Evolutionary conservation across 306 rosid genomes (phyloP), one percentile per base, ranked within the genome.

Genomic region (Inga leiocalycina): DNA sequence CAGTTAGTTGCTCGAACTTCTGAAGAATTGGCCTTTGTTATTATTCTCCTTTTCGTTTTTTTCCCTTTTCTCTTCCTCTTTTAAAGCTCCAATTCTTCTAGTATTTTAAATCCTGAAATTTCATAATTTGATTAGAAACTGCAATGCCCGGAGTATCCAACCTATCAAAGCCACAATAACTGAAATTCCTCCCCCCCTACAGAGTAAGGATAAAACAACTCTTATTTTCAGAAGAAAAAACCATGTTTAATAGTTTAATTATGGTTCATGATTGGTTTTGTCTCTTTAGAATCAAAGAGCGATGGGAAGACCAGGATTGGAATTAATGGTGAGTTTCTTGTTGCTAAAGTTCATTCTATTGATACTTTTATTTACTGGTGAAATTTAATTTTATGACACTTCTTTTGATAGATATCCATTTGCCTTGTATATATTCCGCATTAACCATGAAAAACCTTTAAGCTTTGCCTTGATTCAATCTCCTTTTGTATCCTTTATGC

Each of bases 121-220:
- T 77, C 30, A n/a, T 45, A 68, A 30, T 80, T 43, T 85, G 24
- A 70, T 62, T 85, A 94, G 99, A 87, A 83, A 66, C 79, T 74
- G 87, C 81, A 82, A 65, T 68, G 86, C 67, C 70, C 74, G 88
- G 72, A 80, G 87, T 44, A 64, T 92, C 39, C 92, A 81, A 81
- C 97, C 97, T 14, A 87, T 94, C 79, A 91, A 89, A 75, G 98
- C 99, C 45, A 96, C 98, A 3, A 97, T 98, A 69, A 96, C 99
- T 2, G 98, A 94, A 87, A 56, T 83, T 69, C 99, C 98, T 65
- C 98, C 94, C 27, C 87, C 95, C 0, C 77, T 91, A 59, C 91
- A 84, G 82, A 85, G 99, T 96, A 89, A 81, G 96, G 67, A 88
- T 71, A 41, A 4, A 22, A 54, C 48, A 41, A 48, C 20, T 74